A percentile compares a stretch with the other conserved stretches of the same genome.
Evolutionary conservation across 768 basidiomycete genomes (phyloP).

Genomic region (Pleurotus cornucopiae): DNA sequence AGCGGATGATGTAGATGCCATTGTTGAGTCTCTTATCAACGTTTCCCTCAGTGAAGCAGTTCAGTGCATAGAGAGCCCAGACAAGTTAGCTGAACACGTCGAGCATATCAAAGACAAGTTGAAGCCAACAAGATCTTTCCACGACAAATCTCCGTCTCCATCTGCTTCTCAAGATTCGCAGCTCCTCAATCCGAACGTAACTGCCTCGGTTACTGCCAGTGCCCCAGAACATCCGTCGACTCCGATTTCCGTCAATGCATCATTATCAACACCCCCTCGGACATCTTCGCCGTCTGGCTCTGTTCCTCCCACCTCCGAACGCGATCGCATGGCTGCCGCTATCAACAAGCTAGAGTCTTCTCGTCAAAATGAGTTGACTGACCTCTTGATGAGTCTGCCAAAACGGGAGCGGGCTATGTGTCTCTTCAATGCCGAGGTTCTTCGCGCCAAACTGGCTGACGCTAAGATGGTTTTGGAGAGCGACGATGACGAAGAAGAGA

Average conservation of each 20-base stretch:
- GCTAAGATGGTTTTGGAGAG: constrained; percentile 80
- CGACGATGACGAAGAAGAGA: constrained; percentile 47
- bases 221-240: constrained; percentile 91
- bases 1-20: constrained; percentile 48
- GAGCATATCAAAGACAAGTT: constrained; percentile 30
- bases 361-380: constrained; percentile 62
- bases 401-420: constrained; percentile 91
- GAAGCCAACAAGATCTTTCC: constrained; percentile 26
- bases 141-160: constrained; percentile 41
- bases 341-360: constrained; percentile 60
- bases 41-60: constrained; percentile 76
- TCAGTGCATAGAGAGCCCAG: constrained; percentile 67
- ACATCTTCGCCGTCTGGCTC: constrained; percentile 78
- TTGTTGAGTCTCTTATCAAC: constrained; percentile 70
- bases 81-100: constrained; percentile 64
- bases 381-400: constrained; percentile 79
- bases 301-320: constrained; percentile 57
- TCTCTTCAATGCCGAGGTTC: constrained; percentile 80
- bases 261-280: constrained; percentile 76
- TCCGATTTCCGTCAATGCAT: constrained; percentile 72
- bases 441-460: constrained; percentile 73
- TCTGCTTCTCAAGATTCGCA: constrained; percentile 64
- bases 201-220: constrained; percentile 61
- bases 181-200: constrained; percentile 57
- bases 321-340: constrained; percentile 68